Evolutionary conservation across 2,329 filamentous ascomycete species (phyloP), one percentile per base, ranked within the genome.

Genomic region (Fusarium brachygibbosum): DNA sequence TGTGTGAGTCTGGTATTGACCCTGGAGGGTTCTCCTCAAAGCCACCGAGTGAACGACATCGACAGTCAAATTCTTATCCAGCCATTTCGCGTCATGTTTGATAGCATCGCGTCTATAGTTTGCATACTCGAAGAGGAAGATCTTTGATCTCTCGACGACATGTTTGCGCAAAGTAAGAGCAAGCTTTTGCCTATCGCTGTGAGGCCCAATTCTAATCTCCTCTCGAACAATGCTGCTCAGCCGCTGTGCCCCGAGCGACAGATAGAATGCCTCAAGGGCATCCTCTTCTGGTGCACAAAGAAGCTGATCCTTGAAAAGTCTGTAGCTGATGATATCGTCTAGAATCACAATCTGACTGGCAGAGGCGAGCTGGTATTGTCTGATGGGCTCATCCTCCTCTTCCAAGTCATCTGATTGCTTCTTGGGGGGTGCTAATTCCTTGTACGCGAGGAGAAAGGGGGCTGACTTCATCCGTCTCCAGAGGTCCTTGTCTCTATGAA

Each of bases 251-350:
- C 96, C 96, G 5, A 99, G 88, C 10, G 90, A 86, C 35, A 88
- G 80, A 78, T 99, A 99, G 68, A 99, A 95, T 2, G 87, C 86
- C 76, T 99, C 96, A 2, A 99, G 83, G 0, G 82, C 77, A 67
- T 98, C 96, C 75, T 99, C 96, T 77, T 97, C 93, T 0, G 96
- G 97, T 1, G 94, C 94, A 64, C 92, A 94, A 29, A 97, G 86
- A 31, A 99, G 84, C 66, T 89, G 88, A 53, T 93, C 88, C 76
- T 94, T 95, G 84, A 99, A 99, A 2, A 96, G 84, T 34, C 91
- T 90, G 77, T 95, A 97, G 74, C 92, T 94, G 73, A 93, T 92
- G 73, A 96, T 94, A 74, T 98, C 95, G 76, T 97, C 93, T 13
- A 94, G 83, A 57, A 97, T 87, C 41, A 96, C 90, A 72, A 96